Evolutionary conservation across 768 basidiomycete species (phyloP), one percentile per base, ranked within the genome.

Genomic region (Kwoniella dendrophila): DNA sequence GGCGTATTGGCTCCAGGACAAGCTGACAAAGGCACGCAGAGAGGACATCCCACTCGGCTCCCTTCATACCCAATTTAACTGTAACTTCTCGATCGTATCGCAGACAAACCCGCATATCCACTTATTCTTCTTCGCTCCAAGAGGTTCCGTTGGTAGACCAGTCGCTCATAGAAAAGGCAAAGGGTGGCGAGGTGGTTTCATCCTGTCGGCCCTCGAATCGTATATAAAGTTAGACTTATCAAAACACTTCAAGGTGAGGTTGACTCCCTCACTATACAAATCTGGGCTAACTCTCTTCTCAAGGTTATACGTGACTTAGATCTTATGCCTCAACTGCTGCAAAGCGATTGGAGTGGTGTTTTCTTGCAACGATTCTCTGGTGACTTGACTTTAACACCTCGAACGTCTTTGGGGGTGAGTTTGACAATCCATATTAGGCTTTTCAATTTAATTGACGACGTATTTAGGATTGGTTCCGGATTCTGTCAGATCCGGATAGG

Each of bases 271-370:
- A 22, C 18, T 38, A 26, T 16, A 45, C n/a, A n/a, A n/a, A n/a
- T n/a, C n/a, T n/a, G n/a, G n/a, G 52, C 47, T 70, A 57, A 61
- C 24, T 3, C 14, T 29, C 18, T 22, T 2, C 14, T 20, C 5
- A 33, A 87, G 84, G 83, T 98, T 52, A 99, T 99, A 61, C 88
- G 96, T 41, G 96, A 98, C 76, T 84, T 99, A 1, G 96, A 99
- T 74, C 84, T 99, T 22, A 83, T 98, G 56, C 96, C 96, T n/a
- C 88, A 92, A 61, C 71, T 98, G 2, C 82, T 95, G 4, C 94
- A 94, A 1, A 92, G 87, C 75, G 95, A 99, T 77, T 98, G 95
- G 95, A 92, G 90, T 0, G 89, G 89, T 65, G 92, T 98, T 11
- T 99, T 98, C 76, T 81, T 98, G 51, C 96, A 98, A 78, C 85